Evolutionary conservation across 2,329 filamentous ascomycete genomes (phyloP), one percentile per base, ranked within the genome.

Genomic region (Colletotrichum higginsianum): DNA sequence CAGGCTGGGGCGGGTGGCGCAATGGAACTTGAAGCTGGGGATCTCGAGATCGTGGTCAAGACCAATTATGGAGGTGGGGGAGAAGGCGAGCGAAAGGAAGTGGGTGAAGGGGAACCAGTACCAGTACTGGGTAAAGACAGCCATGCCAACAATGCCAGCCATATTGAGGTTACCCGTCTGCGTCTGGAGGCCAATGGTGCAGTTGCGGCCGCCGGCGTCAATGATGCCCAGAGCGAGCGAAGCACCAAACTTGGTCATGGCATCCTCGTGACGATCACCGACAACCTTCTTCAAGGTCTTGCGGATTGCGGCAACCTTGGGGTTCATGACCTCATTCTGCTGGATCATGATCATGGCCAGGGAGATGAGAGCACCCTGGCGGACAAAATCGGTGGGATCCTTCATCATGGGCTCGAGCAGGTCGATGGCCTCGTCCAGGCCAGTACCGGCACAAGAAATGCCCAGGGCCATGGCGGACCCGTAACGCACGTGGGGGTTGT

Each of bases 41-140:
- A 98, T 94, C 78, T 98, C 94, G 16, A 99, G 88, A 79, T 98
- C 94, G 79, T 97, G 93, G 80, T 99, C 95, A 35, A 99, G 90
- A 72, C 94, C 96, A 77, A 98, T 98, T 79, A 99, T 93, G 1
- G 96, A 93, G 1, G 97, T 99, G 1, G 96, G 96, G n/a, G 94
- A 95, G 84, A 99, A 98, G 78, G 94, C 95, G 73, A 99, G 88
- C 0, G 96, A 97, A 69, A 99, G 83, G 90, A 99, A 99, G 84
- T 99, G 96, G 40, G 96, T 97, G 78, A 98, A 93, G 72, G 96
- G 96, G 90, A 99, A 99, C 96, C 96, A 99, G 86, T 99, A 99
- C 96, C 96, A 99, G 86, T 99, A 99, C 82, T 99, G 96, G 11
- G 95, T 97, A 84, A 99, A 99, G 65, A 99, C 93, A 38, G 95